Evolutionary conservation across 2,329 filamentous ascomycete genomes (phyloP), one percentile per base, ranked within the genome.

Genomic region (Parasarocladium wereldwijsianum): DNA sequence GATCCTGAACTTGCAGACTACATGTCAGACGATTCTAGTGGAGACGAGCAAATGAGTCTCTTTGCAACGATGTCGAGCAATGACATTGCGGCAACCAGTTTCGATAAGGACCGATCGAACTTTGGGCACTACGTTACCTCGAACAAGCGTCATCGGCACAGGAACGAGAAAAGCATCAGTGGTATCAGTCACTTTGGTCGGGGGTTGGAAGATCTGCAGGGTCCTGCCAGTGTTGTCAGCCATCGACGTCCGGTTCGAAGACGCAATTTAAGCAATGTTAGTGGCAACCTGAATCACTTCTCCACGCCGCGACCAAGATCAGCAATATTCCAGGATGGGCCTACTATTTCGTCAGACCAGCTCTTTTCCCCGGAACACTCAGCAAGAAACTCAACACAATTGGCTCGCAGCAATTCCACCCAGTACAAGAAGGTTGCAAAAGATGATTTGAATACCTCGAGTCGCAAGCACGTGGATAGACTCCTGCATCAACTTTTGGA

Each of bases 1-100:
- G 90, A 98, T 47, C 90, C 90, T 2, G 90, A 98, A 45, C 61
- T 98, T 32, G 87, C 86, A 5, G 81, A 84, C 19, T 98, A 92
- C 54, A 80, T 98, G 64, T 98, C 90, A 6, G 90, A 98, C 48
- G 85, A 82, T 27, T 93, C 86, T 2, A 94, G 84, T 43, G 87
- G 81, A 21, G 86, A 93, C 43, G 86, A 98, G 40, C 82, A 92
- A 42, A 77, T 86, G 54, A 86, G 78, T 45, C 77, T 94, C 9
- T 81, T 93, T 52, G 76, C 80, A 2, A 74, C 70, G 6, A 66
- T 78, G 57, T 62, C 85, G n/a, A 72, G 67, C 33, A 66, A 68
- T 26, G 74, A 76, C 34, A 56, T 70, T 13, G 63, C 72, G 8
- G 66, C 73, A 11, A 65, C 73, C 12, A 79, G 70, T 36, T 67